A percentile compares a stretch with the other conserved stretches of the same genome.
Evolutionary conservation across 192 early-diverging fungal species (phyloP).

Genomic region (Coemansia furcata): DNA sequence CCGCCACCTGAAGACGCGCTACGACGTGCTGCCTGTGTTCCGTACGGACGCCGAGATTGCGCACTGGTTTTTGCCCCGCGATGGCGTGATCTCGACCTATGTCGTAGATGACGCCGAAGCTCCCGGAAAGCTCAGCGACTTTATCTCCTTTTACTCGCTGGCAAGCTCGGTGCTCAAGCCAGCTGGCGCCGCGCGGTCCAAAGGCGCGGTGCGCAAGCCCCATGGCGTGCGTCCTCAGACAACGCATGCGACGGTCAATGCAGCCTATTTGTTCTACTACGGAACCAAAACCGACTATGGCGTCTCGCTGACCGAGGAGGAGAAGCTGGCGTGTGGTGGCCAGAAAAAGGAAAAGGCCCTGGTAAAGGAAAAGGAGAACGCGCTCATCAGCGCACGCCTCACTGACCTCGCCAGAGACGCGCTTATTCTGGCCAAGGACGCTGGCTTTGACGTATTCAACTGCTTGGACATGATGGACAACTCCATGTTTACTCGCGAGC

Average conservation of each 20-base stretch:
- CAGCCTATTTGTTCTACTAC: slow-evolving; percentile 97
- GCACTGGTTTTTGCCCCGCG: slow-evolving; percentile 87
- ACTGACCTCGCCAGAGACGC: slow-evolving; percentile 72
- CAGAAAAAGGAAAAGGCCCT: slow-evolving; percentile 48
- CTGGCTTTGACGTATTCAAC: slow-evolving; percentile 93
- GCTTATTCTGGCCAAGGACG: slow-evolving; percentile 67
- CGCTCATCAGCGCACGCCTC: slow-evolving; percentile 55
- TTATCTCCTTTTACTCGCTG: slow-evolving; percentile 93
- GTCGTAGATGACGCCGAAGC: slow-evolving; percentile 78
- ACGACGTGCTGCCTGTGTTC: slow-evolving; percentile 71
- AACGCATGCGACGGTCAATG: slow-evolving; percentile 62
- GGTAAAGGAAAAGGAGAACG: slow-evolving; percentile 27
- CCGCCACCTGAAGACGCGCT: slow-evolving; percentile 64
- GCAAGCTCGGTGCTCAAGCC: slow-evolving; percentile 88
- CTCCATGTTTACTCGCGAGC: slow-evolving; percentile 68
- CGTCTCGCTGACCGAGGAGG: slow-evolving; percentile 26
- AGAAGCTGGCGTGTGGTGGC: slow-evolving; percentile 42
- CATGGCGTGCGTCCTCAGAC: background rate
- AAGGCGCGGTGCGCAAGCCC: slow-evolving; percentile 5
- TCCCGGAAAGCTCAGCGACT: slow-evolving; percentile 72
- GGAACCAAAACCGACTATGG: slow-evolving; percentile 55
- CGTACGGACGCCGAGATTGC: slow-evolving; percentile 77
- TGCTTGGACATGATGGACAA: slow-evolving; percentile 94
- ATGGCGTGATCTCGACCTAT: slow-evolving; percentile 87
- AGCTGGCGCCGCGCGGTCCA: slow-evolving; percentile 37